Evolutionary conservation across 1,284 basidiomycete genomes (phyloP).

Genomic region (Cutaneotrichosporon mucoides): DNA sequence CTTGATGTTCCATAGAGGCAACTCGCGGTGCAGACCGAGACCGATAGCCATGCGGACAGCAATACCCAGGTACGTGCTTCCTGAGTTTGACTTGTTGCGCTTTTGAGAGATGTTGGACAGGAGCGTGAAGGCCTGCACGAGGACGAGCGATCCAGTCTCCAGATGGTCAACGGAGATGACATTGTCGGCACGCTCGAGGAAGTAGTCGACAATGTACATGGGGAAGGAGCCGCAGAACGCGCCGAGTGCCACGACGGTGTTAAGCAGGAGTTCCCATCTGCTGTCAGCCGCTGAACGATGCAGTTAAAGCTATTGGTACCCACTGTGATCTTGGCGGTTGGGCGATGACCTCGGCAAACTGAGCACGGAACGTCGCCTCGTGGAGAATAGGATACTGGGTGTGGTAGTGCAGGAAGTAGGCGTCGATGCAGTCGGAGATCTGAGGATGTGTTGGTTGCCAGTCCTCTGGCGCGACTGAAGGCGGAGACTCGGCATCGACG

Average conservation of each 20-base stretch:
- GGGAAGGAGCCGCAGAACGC: slow-evolving; percentile 24
- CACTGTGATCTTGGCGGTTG: slow-evolving; percentile 20
- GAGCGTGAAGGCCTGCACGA: slow-evolving; percentile 29
- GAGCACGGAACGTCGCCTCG: slow-evolving; percentile 28
- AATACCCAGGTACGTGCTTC: slow-evolving; percentile 28
- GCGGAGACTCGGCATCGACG: background rate
- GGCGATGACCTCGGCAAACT: slow-evolving; percentile 23
- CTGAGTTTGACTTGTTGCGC: slow-evolving; percentile 27
- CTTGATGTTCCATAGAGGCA: slow-evolving; percentile 22
- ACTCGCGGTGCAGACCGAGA: slow-evolving; percentile 31
- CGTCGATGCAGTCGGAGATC: slow-evolving; percentile 15
- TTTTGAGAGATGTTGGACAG: slow-evolving; percentile 31
- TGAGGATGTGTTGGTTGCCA: slow-evolving; percentile 11
- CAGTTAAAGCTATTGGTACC: background rate
- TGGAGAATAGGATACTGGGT: slow-evolving; percentile 31
- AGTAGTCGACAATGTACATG: slow-evolving; percentile 21
- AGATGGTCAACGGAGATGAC: slow-evolving; percentile 20
- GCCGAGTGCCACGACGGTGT: slow-evolving; percentile 25
- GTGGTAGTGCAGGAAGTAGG: slow-evolving; percentile 29
- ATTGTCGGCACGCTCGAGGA: slow-evolving; percentile 20
- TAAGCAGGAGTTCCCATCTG: slow-evolving; percentile 23
- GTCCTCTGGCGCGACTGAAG: slow-evolving; percentile 3
- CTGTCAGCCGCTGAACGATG: background rate
- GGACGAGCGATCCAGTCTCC: slow-evolving; percentile 23
- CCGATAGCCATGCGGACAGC: slow-evolving; percentile 34